Base-by-base conservation (phyloP, 352 stramenopile species). In the Phytophthora lateralis region DNA sequence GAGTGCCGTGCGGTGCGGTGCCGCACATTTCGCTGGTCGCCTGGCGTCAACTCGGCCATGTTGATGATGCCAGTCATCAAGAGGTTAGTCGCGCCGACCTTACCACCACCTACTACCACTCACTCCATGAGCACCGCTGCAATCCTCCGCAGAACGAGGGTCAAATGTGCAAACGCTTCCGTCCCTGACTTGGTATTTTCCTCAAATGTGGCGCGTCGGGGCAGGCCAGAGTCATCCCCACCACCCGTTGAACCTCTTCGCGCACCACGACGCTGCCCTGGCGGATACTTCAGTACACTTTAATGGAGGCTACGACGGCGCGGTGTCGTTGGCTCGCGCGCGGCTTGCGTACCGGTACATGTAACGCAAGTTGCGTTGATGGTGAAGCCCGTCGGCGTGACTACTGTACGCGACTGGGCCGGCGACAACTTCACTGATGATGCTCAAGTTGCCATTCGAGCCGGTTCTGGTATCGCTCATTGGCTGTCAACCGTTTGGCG, bases 1-100 rank as follows among this genome's bases (percentile, higher is more conserved):
- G 12, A 37, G 6, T 30, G 26, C 26, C 26, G 35, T 20, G 18
- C 27, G 39, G 35, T 41, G 18, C 27, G 39, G 39, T 26, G 17
- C 39, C 18, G 17, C 9, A 5, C 39, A 46, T 46, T 46, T 46
- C 39, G 39, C 39, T 46, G 39, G 24, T 46, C 39, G 39, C 39
- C 39, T 4, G 18, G 39, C 39, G 11, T 46, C 39, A 27, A 29
- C 39, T n/a, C 0, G 39, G 6, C 17, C 39, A 29, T 46, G 39
- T 46, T 46, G 39, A 46, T 46, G 39, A 46, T 46, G 39, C 39
- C 39, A 46, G 12, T 30, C 10, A 18, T 2, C 14, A 41, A 8
- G 2, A 0, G 35, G 17, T 5, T 29, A 46, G 39, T 44, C 38
- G 38, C 38, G 15, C 39, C n/a, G 39, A 45, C n/a, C 17, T 41